These are phyloP conservation scores for Trichoderma sp. DNA, from an alignment of 2,329 filamentous ascomycete species.

Conservation along the genomic window DNA sequence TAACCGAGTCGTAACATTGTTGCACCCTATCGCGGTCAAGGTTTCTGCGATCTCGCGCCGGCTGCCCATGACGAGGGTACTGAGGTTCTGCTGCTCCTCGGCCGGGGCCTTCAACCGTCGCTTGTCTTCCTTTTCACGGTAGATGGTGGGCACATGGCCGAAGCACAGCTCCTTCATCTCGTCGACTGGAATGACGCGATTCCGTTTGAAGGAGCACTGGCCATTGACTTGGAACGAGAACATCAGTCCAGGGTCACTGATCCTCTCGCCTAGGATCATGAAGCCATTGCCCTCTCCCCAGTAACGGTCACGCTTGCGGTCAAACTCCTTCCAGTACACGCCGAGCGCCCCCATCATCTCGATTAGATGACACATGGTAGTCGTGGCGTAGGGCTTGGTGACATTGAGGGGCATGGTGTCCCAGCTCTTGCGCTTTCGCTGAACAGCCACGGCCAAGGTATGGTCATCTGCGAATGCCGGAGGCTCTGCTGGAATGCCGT, in stretches of 20 bases:
- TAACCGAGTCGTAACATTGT: constrained; percentile 53
- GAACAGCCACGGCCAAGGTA: constrained; percentile 50
- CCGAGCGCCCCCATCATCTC: constrained; percentile 58
- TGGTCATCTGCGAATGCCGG: constrained; percentile 40
- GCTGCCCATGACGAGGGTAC: constrained; percentile 52
- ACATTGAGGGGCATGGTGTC: constrained; percentile 54
- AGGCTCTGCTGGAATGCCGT: constrained; percentile 34
- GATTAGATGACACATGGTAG: constrained; percentile 57
- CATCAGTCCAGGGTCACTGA: constrained; percentile 55
- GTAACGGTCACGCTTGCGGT: constrained; percentile 53
- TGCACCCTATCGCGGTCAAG: constrained; percentile 56
- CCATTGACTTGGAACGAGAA: constrained; percentile 58
- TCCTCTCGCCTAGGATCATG: constrained; percentile 50
- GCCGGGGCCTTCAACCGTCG: constrained; percentile 44
- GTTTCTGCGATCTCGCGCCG: constrained; percentile 55
- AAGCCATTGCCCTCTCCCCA: constrained; percentile 60
- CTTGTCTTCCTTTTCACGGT: constrained; percentile 44
- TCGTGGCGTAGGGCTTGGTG: constrained; percentile 55
- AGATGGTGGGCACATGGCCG: constrained; percentile 59
- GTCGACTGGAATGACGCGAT: constrained; percentile 56
- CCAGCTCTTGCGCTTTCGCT: constrained; percentile 53
- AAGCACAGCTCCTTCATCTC: constrained; percentile 59
- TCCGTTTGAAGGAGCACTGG: constrained; percentile 50
- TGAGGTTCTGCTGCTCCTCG: constrained; percentile 48
- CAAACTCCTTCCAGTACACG: constrained; percentile 62